Evolutionary conservation across 1,284 basidiomycete genomes (phyloP), one percentile per base, ranked within the genome.

Genomic region (Tilletia walkeri): DNA sequence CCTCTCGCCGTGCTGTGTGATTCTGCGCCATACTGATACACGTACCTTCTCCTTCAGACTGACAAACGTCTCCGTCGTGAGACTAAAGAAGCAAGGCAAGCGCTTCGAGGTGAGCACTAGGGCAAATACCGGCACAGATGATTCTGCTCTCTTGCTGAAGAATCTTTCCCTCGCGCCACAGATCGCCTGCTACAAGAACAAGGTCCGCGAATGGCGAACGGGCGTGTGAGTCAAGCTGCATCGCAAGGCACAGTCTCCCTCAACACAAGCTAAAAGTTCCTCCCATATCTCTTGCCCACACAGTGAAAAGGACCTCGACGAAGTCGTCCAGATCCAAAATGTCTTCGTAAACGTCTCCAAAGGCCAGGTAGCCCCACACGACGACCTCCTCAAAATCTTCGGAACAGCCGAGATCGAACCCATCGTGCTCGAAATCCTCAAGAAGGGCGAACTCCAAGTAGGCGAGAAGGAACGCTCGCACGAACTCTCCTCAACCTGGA

Each of bases 181-280:
- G 34, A 92, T 99, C 78, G 95, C 95, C 65, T 98, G 95, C 85
- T 98, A 98, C 87, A 97, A 98, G 87, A 99, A 99, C 86, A 98
- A 98, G 86, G 95, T 98, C 24, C 92, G 94, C 77, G 95, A 97
- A 85, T 99, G 92, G 89, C 87, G 95, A 70, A 93, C 89, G 68
- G 94, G 94, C 73, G 91, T 95, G 89, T 86, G 38, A 53, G 69
- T 70, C 20, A 12, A 50, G 18, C 47, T n/a, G 12, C 4, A 53
- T 10, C 47, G 65, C 3, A 18, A 39, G 48, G 5, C 34, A 7
- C 65, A 24, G 16, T 38, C 6, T 36, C 18, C 48, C 12, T 66
- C 65, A 49, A n/a, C 12, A 49, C 47, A 49, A n/a, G 12, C 10
- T 12, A n/a, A 49, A 12, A 12, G 47, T 12, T 49, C 12, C 10